Percentiles rank a stretch among this genome's conserved stretches.
Conservation (phyloP, 805 yeast genomes). For the Yarrowia alimentaria region DNA sequence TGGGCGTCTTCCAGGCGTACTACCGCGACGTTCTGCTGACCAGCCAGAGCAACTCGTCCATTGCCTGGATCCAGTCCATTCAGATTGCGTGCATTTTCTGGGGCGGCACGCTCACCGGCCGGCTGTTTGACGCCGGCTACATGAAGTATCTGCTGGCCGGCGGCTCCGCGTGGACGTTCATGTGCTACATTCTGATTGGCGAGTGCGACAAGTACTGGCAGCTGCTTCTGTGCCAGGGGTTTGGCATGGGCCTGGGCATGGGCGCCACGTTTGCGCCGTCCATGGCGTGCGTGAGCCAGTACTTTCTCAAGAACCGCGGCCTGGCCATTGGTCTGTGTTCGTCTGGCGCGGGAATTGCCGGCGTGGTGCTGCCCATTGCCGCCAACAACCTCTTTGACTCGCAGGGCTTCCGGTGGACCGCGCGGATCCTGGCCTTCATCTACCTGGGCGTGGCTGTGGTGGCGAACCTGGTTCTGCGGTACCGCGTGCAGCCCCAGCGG, state of each 20-base stretch:
- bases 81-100: conserved; percentile 34
- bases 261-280: conserved; percentile 31
- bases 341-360: conserved; percentile 35
- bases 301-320: conserved; percentile 33
- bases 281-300: conserved; percentile 33
- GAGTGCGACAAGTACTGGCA: conserved; percentile 48
- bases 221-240: conserved; percentile 52
- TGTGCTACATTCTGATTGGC: conserved; percentile 39
- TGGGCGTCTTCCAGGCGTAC: conserved; percentile 55
- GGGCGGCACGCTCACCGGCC: conserved; percentile 37
- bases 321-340: conserved; percentile 35
- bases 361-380: conserved; percentile 40
- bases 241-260: conserved; percentile 48
- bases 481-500: too few relatives aligned
- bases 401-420: conserved; percentile 49
- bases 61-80: conserved; percentile 45
- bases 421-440: conserved; percentile 43
- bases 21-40: conserved; percentile 44
- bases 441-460: conserved; percentile 30
- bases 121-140: conserved; percentile 37
- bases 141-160: conserved; percentile 33
- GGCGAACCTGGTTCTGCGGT: too few relatives aligned
- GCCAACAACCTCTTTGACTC: conserved; percentile 42
- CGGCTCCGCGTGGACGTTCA: conserved; percentile 35
- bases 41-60: conserved; percentile 46